Evolutionary conservation across 805 yeast species (phyloP).

Genomic region (Hanseniaspora meyeri): DNA sequence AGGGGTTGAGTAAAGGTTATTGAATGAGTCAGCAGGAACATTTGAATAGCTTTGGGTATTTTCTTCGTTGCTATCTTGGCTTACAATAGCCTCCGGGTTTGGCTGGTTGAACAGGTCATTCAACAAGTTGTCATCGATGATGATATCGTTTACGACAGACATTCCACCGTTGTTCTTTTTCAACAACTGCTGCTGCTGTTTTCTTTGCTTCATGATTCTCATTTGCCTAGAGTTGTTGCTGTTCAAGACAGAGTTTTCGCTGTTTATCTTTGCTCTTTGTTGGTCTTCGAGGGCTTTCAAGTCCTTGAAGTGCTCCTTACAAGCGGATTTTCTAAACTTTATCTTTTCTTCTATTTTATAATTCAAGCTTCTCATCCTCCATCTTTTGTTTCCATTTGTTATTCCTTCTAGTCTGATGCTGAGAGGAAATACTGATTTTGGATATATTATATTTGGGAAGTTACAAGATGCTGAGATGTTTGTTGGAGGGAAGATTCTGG

Average conservation of each 20-base stretch:
- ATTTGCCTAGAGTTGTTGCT: not conserved
- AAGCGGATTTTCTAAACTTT: constrained; percentile 47
- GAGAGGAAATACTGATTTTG: constrained; percentile 71
- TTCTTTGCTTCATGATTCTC: constrained; percentile 18
- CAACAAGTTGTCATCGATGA: constrained; percentile 9
- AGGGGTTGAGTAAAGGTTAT: constrained; percentile 1
- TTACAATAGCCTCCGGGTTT: not conserved
- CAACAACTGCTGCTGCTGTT: constrained; percentile 21
- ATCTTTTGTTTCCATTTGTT: constrained; percentile 45
- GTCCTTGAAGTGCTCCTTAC: constrained; percentile 45
- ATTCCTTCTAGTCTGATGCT: constrained; percentile 74
- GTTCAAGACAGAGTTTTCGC: constrained; percentile 22
- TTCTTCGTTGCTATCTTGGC: not conserved
- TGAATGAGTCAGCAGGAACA: constrained; percentile 5
- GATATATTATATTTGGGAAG: constrained; percentile 79
- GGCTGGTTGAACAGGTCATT: constrained; percentile 4
- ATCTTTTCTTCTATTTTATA: constrained; percentile 84
- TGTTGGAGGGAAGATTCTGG: constrained; percentile 92
- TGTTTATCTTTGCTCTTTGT: constrained; percentile 29
- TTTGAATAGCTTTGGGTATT: not conserved
- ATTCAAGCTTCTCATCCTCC: constrained; percentile 82
- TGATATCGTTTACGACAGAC: constrained; percentile 20
- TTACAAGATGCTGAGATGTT: constrained; percentile 77
- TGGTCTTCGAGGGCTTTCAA: constrained; percentile 27
- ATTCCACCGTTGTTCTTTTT: constrained; percentile 30